Conservation (phyloP, 2,329 filamentous ascomycete species). For the Fonsecaea monophora region DNA sequence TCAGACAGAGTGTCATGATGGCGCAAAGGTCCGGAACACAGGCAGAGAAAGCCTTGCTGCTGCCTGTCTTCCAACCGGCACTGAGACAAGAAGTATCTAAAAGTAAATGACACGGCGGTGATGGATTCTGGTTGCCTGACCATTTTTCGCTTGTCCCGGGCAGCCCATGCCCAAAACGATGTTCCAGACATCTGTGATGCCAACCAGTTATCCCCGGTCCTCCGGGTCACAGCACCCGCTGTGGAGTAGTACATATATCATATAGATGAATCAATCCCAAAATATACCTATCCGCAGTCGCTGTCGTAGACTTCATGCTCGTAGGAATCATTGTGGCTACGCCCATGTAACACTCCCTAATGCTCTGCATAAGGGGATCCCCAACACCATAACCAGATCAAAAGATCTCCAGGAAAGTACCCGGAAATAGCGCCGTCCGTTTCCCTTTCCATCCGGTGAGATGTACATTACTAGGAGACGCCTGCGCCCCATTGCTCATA, state of each 20-base stretch:
- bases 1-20: not conserved
- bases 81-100: conserved; percentile 12
- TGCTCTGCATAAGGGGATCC: conserved; percentile 18
- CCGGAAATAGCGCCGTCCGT: conserved; percentile 18
- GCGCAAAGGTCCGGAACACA: not conserved
- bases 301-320: conserved; percentile 9
- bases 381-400: conserved; percentile 7
- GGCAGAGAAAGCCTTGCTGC: conserved; percentile 10
- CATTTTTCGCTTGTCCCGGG: conserved; percentile 21
- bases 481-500: conserved; percentile 19
- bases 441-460: conserved; percentile 13
- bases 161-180: conserved; percentile 9
- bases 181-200: conserved; percentile 14
- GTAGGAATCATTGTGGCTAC: conserved; percentile 21
- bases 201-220: not conserved
- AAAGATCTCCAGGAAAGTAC: conserved; percentile 17
- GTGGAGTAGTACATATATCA: conserved; percentile 23
- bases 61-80: conserved; percentile 14
- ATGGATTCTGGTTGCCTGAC: conserved; percentile 23
- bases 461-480: conserved; percentile 17
- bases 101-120: not conserved
- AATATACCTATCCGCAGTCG: conserved; percentile 8
- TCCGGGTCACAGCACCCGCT: conserved; percentile 7
- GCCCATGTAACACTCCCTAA: conserved; percentile 17
- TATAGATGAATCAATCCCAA: conserved; percentile 11